Evolutionary conservation across 2,329 filamentous ascomycete genomes (phyloP).

Genomic region (Pseudogymnoascus verrucosus): DNA sequence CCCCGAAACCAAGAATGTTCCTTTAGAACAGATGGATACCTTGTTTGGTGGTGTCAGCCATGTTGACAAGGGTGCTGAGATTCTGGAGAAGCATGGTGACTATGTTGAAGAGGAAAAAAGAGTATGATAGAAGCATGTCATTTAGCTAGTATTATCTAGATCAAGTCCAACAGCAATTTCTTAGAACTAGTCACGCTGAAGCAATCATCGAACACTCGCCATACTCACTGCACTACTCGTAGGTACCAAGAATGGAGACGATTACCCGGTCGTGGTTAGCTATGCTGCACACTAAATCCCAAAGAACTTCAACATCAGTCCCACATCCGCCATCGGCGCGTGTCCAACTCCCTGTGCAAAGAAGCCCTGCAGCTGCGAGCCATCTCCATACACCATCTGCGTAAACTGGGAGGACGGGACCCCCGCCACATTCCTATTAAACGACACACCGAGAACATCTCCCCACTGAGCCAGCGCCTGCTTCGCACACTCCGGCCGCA

Average conservation of each 20-base stretch:
- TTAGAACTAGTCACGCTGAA: conserved; percentile 10
- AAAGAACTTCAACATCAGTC: background rate
- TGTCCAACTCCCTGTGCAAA: conserved; percentile 26
- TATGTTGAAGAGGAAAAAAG: conserved; percentile 13
- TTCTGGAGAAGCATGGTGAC: conserved; percentile 16
- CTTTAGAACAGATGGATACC: conserved; percentile 46
- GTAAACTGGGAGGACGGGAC: conserved; percentile 25
- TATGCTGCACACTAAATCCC: background rate
- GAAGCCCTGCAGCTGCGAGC: conserved; percentile 25
- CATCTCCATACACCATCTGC: conserved; percentile 27
- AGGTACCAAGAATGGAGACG: too few relatives aligned
- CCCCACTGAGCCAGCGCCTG: conserved; percentile 38
- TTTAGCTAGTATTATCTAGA: conserved; percentile 12
- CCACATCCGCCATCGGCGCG: conserved; percentile 14
- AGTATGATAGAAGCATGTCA: conserved; percentile 6
- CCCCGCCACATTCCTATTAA: conserved; percentile 20
- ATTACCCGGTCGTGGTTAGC: background rate
- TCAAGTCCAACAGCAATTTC: conserved; percentile 23
- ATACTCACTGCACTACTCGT: background rate
- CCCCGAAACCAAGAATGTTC: conserved; percentile 47
- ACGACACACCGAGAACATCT: conserved; percentile 34
- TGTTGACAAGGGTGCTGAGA: conserved; percentile 24
- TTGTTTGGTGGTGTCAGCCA: conserved; percentile 38
- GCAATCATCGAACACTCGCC: conserved; percentile 10
- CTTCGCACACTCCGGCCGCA: conserved; percentile 31